Evolutionary conservation across 192 early-diverging fungal species (phyloP), one percentile per base, ranked within the genome.

Genomic region (Haplosporangium gracile): DNA sequence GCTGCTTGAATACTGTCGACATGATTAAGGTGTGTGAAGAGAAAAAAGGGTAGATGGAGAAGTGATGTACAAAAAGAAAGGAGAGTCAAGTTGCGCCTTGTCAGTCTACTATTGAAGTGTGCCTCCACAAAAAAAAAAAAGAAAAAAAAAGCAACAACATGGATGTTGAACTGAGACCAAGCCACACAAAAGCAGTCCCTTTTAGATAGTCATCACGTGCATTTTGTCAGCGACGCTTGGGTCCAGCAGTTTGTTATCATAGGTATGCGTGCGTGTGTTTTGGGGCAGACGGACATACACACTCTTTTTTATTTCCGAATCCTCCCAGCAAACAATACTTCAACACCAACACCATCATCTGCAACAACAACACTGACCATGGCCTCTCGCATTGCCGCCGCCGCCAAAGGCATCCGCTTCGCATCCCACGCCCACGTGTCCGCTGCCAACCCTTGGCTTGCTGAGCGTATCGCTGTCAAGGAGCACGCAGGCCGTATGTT

Each of bases 1-100:
- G 83, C 57, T 73, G 72, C 45, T 85, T 85, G 71, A 77, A 85
- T 20, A 85, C 83, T 11, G 83, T 85, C 22, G 83, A 74, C 83
- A 85, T 85, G 49, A 26, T 82, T 5, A n/a, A n/a, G 38, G 29
- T 57, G 63, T 68, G 68, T 71, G 68, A 49, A 49, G 69, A 39
- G 8, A 26, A 38, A 16, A 38, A 38, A 51, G 53, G 40, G 53
- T 65, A 29, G 45, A 76, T 39, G 38, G 39, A 49, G 65, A 55
- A n/a, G 53, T 76, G 75, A 76, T 63, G 75, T 51, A 18, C 40
- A 73, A 36, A 75, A 29, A 24, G 10, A 38, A 29, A 4, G 26
- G 29, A 32, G 57, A 29, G 26, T 24, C 55, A 26, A 29, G 60
- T 29, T 65, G n/a, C 29, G 8, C 26, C 5, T 15, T 15, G 9